A percentile compares a stretch with the other conserved stretches of the same genome.
phyloP scores from a whole-genome alignment of 129 eudicot species.

The Artemisia argyi region DNA sequence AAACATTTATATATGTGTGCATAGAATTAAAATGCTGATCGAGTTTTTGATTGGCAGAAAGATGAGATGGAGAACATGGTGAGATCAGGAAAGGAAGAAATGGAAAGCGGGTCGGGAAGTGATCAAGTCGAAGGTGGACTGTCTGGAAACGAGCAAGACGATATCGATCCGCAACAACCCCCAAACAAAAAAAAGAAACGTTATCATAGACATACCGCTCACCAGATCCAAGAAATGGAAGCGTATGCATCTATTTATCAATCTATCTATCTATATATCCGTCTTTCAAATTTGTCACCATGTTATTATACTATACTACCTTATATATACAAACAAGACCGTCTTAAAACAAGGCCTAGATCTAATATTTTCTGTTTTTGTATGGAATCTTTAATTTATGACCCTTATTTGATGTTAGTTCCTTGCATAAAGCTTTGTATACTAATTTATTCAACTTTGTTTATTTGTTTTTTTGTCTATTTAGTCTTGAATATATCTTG shows the following conservation, averaged over 20 bases:
- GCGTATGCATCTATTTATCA: constrained; percentile 30
- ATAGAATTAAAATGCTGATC: background rate
- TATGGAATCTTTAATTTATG: too few species aligned
- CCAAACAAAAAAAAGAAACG: constrained; percentile 56
- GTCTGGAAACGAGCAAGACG: constrained; percentile 56
- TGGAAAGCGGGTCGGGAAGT: constrained; percentile 74
- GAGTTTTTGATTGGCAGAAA: constrained; percentile 37
- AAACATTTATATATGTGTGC: background rate
- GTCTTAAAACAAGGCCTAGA: too few species aligned
- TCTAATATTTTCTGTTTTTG: too few species aligned
- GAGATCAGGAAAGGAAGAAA: constrained; percentile 65
- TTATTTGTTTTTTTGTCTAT: too few species aligned
- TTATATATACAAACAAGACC: too few species aligned
- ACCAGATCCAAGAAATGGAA: constrained; percentile 77
- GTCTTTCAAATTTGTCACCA: too few species aligned
- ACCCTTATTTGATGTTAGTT: too few species aligned
- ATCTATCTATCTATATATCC: background rate
- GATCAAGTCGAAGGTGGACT: constrained; percentile 73
- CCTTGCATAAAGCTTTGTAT: too few species aligned
- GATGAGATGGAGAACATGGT: constrained; percentile 54
- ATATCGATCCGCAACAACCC: constrained; percentile 42
- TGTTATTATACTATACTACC: too few species aligned
- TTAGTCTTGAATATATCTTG: too few species aligned
- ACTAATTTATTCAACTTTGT: too few species aligned
- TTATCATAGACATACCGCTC: constrained; percentile 65